Evolutionary conservation across 1,284 basidiomycete genomes (phyloP), one percentile per base, ranked within the genome.

Genomic region (Tilletia indica): DNA sequence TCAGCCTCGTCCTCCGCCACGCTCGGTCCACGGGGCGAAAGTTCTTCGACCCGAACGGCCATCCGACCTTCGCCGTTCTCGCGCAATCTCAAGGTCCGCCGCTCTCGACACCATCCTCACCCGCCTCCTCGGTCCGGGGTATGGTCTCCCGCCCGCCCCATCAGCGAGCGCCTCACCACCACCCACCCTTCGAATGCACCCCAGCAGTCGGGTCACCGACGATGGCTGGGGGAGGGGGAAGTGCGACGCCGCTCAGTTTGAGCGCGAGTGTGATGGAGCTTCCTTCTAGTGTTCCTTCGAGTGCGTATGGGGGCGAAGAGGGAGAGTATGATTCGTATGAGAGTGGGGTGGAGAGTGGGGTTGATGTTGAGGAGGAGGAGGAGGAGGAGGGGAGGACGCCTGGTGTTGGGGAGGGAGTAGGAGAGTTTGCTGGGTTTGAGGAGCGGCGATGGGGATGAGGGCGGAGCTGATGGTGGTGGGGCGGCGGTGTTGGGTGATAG

Each of bases 201-300:
- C 2, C 48, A n/a, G 12, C 48, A n/a, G n/a, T n/a, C n/a, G n/a
- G n/a, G n/a, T n/a, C n/a, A n/a, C n/a, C n/a, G n/a, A 14, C 42
- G 42, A 14, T n/a, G n/a, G n/a, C 9, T n/a, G n/a, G n/a, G n/a
- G n/a, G n/a, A n/a, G n/a, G n/a, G 19, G 58, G 58, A 9, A 63
- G 58, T 31, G 21, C n/a, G 58, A 63, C 58, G 36, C 58, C 58
- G 58, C 9, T 31, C 16, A 63, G 58, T 63, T 8, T 63, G 58
- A 63, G 58, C 58, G 58, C 58, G 58, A 63, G 58, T 31, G 58
- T 63, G 58, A 31, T 63, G 58, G 58, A 63, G 58, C 58, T 63
- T 8, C 58, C 58, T 9, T 31, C n/a, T 25, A 63, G 58, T 31
- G 58, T 63, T n/a, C 58, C 58, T 21, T 34, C 21, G 9, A 34